Evolutionary conservation across 768 basidiomycete genomes (phyloP).

Genomic region (Naematelia aurantialba): DNA sequence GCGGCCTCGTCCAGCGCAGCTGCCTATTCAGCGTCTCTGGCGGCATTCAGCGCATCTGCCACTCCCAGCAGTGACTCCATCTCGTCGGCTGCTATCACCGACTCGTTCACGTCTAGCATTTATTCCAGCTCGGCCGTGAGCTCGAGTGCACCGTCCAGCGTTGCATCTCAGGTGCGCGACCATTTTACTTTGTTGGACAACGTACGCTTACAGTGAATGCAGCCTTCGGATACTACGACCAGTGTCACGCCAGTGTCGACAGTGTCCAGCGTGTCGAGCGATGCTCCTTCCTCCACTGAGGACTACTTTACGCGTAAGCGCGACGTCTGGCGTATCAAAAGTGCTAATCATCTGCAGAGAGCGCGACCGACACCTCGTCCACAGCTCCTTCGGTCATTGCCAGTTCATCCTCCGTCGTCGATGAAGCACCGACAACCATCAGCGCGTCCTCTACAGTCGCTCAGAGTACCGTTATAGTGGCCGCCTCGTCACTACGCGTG

Average conservation of each 20-base stretch:
- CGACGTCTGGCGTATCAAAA: neutral
- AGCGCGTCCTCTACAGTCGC: neutral
- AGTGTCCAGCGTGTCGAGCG: neutral
- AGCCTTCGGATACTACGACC: neutral
- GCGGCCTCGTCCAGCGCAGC: constrained; percentile 5
- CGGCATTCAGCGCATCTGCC: constrained; percentile 3
- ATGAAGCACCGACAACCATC: constrained; percentile 2
- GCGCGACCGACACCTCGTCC: neutral
- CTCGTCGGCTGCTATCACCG: neutral
- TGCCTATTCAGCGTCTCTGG: constrained; percentile 4
- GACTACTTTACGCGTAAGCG: neutral
- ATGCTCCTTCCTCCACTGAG: neutral
- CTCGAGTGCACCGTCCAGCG: neutral
- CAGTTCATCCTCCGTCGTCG: neutral
- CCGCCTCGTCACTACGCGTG: neutral
- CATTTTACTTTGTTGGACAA: neutral
- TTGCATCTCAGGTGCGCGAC: neutral
- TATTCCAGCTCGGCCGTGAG: neutral
- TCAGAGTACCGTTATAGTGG: neutral
- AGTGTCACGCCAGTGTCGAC: too few relatives aligned
- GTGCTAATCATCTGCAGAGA: neutral
- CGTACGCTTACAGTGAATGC: neutral
- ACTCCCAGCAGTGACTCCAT: neutral
- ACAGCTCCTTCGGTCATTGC: constrained; percentile 3
- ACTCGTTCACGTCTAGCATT: neutral